These are phyloP conservation scores for Pyrus hybrid DNA, from an alignment of 331 rosid genomes.

Conservation along the genomic window DNA sequence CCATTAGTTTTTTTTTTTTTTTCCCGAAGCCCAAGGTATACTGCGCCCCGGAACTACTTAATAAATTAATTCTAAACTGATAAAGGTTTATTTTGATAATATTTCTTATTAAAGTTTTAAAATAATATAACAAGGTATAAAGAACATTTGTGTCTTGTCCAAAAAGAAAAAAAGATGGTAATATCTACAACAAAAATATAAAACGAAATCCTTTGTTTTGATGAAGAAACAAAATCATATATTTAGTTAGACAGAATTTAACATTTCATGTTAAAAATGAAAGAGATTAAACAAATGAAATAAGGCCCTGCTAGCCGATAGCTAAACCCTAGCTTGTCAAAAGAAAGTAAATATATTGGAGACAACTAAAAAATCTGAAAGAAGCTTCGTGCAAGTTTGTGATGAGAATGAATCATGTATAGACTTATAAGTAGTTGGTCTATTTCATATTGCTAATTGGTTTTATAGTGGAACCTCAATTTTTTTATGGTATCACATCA, in stretches of 20 bases:
- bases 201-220: not conserved
- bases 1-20: not conserved
- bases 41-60: not conserved
- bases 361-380: not conserved
- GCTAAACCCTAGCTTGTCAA: not conserved
- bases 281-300: not conserved
- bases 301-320: not conserved
- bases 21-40: too few species aligned
- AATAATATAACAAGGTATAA: too few species aligned
- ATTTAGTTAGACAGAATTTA: not conserved
- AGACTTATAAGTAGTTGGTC: too few species aligned
- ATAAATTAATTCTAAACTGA: not conserved
- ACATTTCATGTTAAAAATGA: not conserved
- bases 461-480: too few species aligned
- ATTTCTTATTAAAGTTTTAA: too few species aligned
- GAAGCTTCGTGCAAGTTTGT: not conserved
- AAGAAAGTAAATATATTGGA: not conserved
- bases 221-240: not conserved
- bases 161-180: too few species aligned
- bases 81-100: too few species aligned
- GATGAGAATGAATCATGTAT: too few species aligned
- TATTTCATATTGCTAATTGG: too few species aligned
- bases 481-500: too few species aligned
- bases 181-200: too few species aligned
- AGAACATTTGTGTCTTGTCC: too few species aligned